Percentiles rank a stretch among this genome's conserved stretches.
Conservation (phyloP, 2,329 filamentous ascomycete genomes). For the Plectosphaerella plurivora region DNA sequence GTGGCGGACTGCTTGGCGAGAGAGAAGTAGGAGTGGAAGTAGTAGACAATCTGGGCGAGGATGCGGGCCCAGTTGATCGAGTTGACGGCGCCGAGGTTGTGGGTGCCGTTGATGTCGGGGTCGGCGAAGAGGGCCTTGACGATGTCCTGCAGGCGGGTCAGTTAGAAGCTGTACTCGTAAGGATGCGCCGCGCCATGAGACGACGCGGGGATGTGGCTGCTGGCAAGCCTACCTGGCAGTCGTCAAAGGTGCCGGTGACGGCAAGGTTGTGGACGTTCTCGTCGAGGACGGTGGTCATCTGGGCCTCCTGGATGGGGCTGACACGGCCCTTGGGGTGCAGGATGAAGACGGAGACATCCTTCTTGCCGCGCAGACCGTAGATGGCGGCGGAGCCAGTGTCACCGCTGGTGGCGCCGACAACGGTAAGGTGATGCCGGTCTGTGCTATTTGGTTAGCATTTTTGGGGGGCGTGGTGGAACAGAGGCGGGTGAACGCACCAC, state of each 20-base stretch:
- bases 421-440: slow-evolving; percentile 75
- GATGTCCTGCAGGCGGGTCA: slow-evolving; percentile 57
- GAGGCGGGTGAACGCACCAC: slow-evolving; percentile 29
- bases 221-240: slow-evolving; percentile 66
- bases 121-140: slow-evolving; percentile 92
- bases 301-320: slow-evolving; percentile 86
- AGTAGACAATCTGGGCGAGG: slow-evolving; percentile 94
- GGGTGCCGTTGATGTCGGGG: slow-evolving; percentile 71
- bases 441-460: slow-evolving; percentile 20
- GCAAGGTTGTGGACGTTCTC: slow-evolving; percentile 89
- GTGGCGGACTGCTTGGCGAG: slow-evolving; percentile 56
- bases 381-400: slow-evolving; percentile 94
- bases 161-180: background rate
- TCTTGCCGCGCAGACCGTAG: slow-evolving; percentile 90
- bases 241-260: slow-evolving; percentile 88
- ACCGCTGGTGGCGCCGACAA: slow-evolving; percentile 81
- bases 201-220: background rate
- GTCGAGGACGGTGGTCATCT: slow-evolving; percentile 94
- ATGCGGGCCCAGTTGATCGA: slow-evolving; percentile 97
- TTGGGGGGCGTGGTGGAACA: background rate
- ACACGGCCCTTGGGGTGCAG: slow-evolving; percentile 88
- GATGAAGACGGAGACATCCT: slow-evolving; percentile 95
- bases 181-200: too few relatives aligned
- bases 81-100: slow-evolving; percentile 90
- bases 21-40: slow-evolving; percentile 90